Percentiles rank a stretch among this genome's conserved stretches.
Evolutionary conservation across 2,329 filamentous ascomycete genomes (phyloP).

Genomic region (Stemphylium lycopersici): DNA sequence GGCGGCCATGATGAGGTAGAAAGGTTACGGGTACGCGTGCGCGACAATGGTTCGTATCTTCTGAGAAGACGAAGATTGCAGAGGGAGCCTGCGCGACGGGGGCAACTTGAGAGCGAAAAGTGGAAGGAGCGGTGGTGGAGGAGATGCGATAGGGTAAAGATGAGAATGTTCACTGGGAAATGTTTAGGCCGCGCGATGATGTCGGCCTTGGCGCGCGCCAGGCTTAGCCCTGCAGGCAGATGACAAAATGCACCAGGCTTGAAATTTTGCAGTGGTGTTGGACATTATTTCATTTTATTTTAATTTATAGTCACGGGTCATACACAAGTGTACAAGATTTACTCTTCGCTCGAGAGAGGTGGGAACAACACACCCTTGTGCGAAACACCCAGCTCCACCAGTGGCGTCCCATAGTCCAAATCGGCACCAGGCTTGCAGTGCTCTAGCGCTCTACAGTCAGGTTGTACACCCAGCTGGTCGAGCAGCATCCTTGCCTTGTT

Average conservation of each 20-base stretch:
- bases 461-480: conserved; percentile 75
- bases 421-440: conserved; percentile 70
- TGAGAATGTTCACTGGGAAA: conserved; percentile 11
- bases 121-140: neutral
- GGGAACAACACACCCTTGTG: conserved; percentile 61
- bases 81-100: neutral
- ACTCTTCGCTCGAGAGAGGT: conserved; percentile 36
- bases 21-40: neutral
- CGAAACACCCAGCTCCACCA: conserved; percentile 50
- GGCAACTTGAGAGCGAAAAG: neutral
- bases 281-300: neutral
- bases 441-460: conserved; percentile 65
- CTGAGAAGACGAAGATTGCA: neutral
- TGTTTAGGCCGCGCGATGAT: conserved; percentile 29
- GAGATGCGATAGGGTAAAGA: conserved; percentile 1
- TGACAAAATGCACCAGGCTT: no score
- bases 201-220: conserved; percentile 26
- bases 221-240: neutral
- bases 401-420: conserved; percentile 67
- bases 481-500: conserved; percentile 74
- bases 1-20: conserved; percentile 41
- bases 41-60: neutral
- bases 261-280: neutral
- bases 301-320: conserved; percentile 3
- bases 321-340: conserved; percentile 2